Evolutionary conservation across 345 rosid species (phyloP).

Genomic region (Eucalyptus marginata): DNA sequence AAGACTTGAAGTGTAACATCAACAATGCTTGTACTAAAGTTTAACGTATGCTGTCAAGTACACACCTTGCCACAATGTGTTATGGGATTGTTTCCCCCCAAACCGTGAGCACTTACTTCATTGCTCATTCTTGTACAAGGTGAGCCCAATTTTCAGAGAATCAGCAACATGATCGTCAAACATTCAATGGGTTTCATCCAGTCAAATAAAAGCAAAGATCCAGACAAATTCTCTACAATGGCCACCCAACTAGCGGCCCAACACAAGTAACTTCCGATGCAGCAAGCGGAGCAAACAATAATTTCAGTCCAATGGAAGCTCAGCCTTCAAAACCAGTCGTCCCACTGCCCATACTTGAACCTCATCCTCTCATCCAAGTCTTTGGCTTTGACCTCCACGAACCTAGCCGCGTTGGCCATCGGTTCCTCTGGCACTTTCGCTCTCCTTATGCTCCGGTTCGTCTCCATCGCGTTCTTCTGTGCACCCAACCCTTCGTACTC

Average conservation of each 20-base stretch:
- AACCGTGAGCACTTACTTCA: background rate
- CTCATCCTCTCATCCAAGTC: background rate
- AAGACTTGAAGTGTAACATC: no score
- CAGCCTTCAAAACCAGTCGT: background rate
- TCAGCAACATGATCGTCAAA: background rate
- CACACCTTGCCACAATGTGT: background rate
- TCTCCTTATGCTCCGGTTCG: constrained; percentile 25
- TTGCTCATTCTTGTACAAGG: background rate
- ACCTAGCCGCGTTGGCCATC: constrained; percentile 18
- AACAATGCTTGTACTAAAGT: no score
- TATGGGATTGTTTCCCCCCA: background rate
- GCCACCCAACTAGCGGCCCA: constrained; percentile 28
- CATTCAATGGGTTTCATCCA: no score
- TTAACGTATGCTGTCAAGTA: background rate
- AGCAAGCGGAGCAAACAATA: background rate
- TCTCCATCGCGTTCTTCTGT: constrained; percentile 14
- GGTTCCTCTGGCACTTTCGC: constrained; percentile 36
- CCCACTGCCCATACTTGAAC: background rate
- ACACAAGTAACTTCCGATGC: background rate
- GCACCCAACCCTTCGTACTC: constrained; percentile 36
- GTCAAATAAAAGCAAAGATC: no score
- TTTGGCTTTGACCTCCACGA: background rate
- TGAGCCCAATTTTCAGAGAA: background rate
- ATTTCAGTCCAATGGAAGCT: background rate
- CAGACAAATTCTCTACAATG: background rate